Conservation (phyloP, 495 filamentous ascomycete species). For the Aspergillus haitiensis region DNA sequence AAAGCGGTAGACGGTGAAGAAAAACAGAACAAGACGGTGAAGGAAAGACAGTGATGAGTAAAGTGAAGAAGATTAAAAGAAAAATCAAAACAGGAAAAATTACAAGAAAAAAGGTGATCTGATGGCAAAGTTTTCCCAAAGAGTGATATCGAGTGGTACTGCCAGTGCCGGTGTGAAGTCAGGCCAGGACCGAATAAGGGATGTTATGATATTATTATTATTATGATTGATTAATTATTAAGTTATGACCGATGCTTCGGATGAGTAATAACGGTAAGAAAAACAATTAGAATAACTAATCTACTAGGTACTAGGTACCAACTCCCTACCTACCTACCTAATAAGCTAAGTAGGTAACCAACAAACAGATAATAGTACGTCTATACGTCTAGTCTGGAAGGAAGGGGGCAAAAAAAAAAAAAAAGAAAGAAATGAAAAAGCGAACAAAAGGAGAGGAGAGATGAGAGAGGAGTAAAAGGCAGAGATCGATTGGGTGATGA, state of each 20-base stretch:
- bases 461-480: neutral
- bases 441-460: neutral
- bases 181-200: neutral
- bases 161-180: neutral
- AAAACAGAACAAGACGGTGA: constrained; percentile 4
- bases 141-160: neutral
- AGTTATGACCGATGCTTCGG: neutral
- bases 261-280: neutral
- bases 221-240: no score
- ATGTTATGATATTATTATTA: neutral
- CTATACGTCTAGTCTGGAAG: neutral
- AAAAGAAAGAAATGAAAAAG: neutral
- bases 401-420: constrained; percentile 12
- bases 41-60: constrained; percentile 5
- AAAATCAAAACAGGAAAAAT: neutral
- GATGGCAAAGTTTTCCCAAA: constrained; percentile 1
- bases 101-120: neutral
- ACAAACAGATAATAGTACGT: neutral
- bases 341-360: no score
- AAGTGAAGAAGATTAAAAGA: neutral
- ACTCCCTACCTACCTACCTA: no score
- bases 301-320: no score
- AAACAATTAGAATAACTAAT: no score
- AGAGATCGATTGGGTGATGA: neutral
- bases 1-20: constrained; percentile 8